Conservation (phyloP, 331 rosid species). For the Malus hybrid region DNA sequence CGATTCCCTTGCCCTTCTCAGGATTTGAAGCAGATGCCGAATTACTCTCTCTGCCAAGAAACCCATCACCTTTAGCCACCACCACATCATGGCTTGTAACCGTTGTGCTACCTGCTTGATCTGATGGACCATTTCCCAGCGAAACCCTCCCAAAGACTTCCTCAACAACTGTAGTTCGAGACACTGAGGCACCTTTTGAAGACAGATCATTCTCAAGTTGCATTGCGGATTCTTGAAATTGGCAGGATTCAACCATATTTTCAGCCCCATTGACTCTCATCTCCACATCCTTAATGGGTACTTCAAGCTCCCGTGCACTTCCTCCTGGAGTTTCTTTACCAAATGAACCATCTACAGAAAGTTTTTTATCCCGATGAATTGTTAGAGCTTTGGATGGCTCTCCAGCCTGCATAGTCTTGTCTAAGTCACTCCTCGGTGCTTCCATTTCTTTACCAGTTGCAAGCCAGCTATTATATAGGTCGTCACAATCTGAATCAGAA, state of each 20-base stretch:
- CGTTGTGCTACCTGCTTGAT: conserved; percentile 17
- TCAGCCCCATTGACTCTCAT: conserved; percentile 21
- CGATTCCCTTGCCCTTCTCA: conserved; percentile 10
- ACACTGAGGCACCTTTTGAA: conserved; percentile 1
- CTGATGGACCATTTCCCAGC: conserved; percentile 11
- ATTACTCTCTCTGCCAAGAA: conserved; percentile 3
- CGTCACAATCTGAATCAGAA: conserved; percentile 35
- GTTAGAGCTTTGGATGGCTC: conserved; percentile 22
- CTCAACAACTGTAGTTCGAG: conserved; percentile 3
- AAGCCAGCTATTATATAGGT: conserved; percentile 35
- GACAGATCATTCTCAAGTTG: conserved; percentile 22
- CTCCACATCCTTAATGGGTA: conserved; percentile 24
- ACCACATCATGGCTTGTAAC: conserved; percentile 14
- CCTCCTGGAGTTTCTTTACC: conserved; percentile 18
- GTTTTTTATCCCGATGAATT: conserved; percentile 14
- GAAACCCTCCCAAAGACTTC: conserved; percentile 16
- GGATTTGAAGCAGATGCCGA: conserved; percentile 16
- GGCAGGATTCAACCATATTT: conserved; percentile 18
- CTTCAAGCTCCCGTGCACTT: conserved; percentile 11
- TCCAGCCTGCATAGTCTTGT: conserved; percentile 12
- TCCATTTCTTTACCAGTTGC: conserved; percentile 30
- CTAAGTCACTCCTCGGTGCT: conserved; percentile 17
- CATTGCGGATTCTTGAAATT: conserved; percentile 1
- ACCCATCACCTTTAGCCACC: conserved; percentile 4
- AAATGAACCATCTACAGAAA: conserved; percentile 7